Evolutionary conservation across 371 early-diverging fungal species (phyloP).

Genomic region (Rhizomucor pusillus): DNA sequence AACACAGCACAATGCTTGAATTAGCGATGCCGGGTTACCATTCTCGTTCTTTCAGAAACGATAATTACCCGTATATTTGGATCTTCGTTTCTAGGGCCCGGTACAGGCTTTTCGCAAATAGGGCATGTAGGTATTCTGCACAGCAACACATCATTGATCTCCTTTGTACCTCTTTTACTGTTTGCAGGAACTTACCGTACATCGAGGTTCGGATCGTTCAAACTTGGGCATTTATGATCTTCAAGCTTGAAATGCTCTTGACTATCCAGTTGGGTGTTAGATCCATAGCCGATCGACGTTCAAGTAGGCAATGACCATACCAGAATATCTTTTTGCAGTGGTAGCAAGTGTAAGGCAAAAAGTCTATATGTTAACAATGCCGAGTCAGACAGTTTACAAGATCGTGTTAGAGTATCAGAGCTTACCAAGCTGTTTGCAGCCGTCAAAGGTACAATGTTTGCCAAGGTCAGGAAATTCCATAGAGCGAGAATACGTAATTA

Average conservation of each 20-base stretch:
- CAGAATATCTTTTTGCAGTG: conserved; percentile 54
- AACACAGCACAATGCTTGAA: neutral
- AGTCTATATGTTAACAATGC: conserved; percentile 29
- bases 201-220: conserved; percentile 42
- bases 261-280: conserved; percentile 18
- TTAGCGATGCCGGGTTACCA: neutral
- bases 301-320: conserved; percentile 28
- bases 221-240: conserved; percentile 46
- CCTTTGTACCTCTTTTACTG: neutral
- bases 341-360: conserved; percentile 54
- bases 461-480: conserved; percentile 57
- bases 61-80: conserved; percentile 52
- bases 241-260: conserved; percentile 61
- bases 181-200: conserved; percentile 25
- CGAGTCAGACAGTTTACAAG: too few relatives aligned
- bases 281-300: neutral
- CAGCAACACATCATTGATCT: neutral
- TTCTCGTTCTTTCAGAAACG: neutral
- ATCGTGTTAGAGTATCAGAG: neutral
- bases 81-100: conserved; percentile 55
- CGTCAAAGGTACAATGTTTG: conserved; percentile 44
- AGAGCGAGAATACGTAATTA: neutral
- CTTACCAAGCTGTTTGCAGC: conserved; percentile 43
- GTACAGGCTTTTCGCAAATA: conserved; percentile 58
- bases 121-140: conserved; percentile 64